Percentiles rank a stretch among this genome's conserved stretches.
Conservation (phyloP, 169 alveolate species). For the Amoebophrya sp. region DNA sequence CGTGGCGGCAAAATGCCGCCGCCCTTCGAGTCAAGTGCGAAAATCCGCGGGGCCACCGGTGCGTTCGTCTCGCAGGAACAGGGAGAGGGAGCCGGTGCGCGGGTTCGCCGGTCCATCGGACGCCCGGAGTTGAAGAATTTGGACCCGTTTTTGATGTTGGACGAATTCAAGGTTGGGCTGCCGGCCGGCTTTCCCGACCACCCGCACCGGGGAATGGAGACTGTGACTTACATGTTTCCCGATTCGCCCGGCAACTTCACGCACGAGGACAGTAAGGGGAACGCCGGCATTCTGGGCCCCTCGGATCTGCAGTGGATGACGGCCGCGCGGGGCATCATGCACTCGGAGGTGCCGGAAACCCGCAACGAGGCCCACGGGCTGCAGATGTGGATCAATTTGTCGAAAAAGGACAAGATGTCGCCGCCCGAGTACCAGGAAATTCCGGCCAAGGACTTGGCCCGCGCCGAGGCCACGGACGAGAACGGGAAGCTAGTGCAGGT, state of each 20-base stretch:
- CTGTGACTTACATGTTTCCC: slow-evolving; percentile 1
- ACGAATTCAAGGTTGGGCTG: not conserved
- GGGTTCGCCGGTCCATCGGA: not conserved
- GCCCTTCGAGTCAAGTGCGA: not conserved
- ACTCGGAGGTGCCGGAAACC: slow-evolving; percentile 17
- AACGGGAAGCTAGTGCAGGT: not conserved
- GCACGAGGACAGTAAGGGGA: slow-evolving; percentile 32
- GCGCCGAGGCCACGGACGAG: not conserved
- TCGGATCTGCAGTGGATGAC: slow-evolving; percentile 32
- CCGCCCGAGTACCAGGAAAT: slow-evolving; percentile 15
- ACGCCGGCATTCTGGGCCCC: not conserved
- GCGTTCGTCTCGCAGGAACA: not conserved
- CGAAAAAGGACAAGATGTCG: not conserved
- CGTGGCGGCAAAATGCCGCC: not conserved
- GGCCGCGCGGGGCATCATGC: slow-evolving; percentile 27
- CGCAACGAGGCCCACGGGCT: not conserved
- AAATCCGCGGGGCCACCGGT: not conserved
- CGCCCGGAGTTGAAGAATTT: not conserved
- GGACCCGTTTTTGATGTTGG: slow-evolving; percentile 7
- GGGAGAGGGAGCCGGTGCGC: not conserved
- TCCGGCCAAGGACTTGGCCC: not conserved
- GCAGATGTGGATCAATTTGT: slow-evolving; percentile 24
- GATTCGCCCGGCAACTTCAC: not conserved
- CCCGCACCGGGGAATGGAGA: not conserved
- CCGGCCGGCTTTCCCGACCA: slow-evolving; percentile 18